phyloP scores from a whole-genome alignment of 1,284 basidiomycete species.

The Cystobasidium slooffiae region DNA sequence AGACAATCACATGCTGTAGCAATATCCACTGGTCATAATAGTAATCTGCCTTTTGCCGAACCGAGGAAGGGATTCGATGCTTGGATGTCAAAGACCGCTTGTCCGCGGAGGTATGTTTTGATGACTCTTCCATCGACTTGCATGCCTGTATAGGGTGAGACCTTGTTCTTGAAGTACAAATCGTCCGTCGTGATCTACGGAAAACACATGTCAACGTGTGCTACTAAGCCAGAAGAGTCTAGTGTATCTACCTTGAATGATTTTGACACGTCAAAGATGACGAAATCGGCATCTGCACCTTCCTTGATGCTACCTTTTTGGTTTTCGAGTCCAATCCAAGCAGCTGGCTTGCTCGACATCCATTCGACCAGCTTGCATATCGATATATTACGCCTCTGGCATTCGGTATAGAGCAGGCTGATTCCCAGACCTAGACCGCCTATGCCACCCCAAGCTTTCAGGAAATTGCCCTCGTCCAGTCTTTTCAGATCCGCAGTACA shows the following conservation, averaged over 20 bases:
- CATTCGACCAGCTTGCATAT: conserved; percentile 72
- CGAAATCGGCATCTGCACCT: conserved; percentile 81
- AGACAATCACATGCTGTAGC: conserved; percentile 6
- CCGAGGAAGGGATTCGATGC: conserved; percentile 9
- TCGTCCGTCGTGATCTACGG: conserved; percentile 70
- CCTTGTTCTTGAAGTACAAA: conserved; percentile 87
- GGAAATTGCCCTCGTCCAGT: conserved; percentile 75
- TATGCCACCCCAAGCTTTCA: conserved; percentile 91
- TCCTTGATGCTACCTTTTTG: conserved; percentile 72
- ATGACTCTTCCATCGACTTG: conserved; percentile 71
- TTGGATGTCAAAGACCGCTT: conserved; percentile 65
- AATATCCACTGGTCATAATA: conserved; percentile 7
- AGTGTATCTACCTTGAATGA: conserved; percentile 62
- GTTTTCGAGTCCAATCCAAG: conserved; percentile 71
- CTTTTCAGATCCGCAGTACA: conserved; percentile 80
- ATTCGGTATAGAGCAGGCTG: conserved; percentile 81
- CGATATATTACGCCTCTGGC: conserved; percentile 62
- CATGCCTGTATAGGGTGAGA: conserved; percentile 82
- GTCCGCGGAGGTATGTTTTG: conserved; percentile 76
- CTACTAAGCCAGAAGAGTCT: not conserved
- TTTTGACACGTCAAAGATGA: conserved; percentile 77
- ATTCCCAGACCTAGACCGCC: conserved; percentile 84
- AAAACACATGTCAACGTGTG: not conserved
- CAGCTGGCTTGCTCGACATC: conserved; percentile 72
- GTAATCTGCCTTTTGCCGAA: conserved; percentile 22